Evolutionary conservation across 768 basidiomycete genomes (phyloP), one percentile per base, ranked within the genome.

Genomic region (Leucosporidium yakuticum): DNA sequence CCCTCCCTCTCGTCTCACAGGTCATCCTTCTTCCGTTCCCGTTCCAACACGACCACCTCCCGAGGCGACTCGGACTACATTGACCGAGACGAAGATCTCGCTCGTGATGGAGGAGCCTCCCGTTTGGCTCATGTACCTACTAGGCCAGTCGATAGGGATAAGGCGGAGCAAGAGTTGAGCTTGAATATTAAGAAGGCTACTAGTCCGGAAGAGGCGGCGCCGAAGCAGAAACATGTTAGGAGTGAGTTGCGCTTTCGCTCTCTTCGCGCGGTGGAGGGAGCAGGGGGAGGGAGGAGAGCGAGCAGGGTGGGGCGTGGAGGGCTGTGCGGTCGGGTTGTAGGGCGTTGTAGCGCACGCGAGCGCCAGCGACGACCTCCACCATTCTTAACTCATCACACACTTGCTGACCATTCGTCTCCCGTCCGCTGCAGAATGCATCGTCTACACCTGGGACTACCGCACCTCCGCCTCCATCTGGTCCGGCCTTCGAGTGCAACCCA

Each of bases 401-500:
- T 14, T 15, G 8, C 23, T 20, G 9, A 27, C 20, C 3, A 8
- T 14, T 31, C 31, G 9, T 47, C 8, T 31, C 2, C 17, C 58
- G 2, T 29, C 11, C 49, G 59, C 19, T 14, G 15, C 78, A 98
- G 95, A 97, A 82, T 91, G 90, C 76, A 97, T 99, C 78, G 91
- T 98, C 31, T 99, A 93, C 79, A 98, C 96, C 11, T 97, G 94
- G 94, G 96, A 99, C 79, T 98, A 98, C 76, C 94, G 97, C 76
- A 90, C 93, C 25, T 97, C 94, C 47, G 87, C 91, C 74, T 94
- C 94, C 9, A 97, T 98, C 78, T 99, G 96, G 96, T 92, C 91
- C 74, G 92, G 91, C 34, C 83, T 99, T 11, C 85, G 96, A 36
- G 96, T 98, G 3, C 95, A 97, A 71, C 96, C 96, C 51, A 96